These are phyloP conservation scores for Triangularia setosa DNA, from an alignment of 2,329 filamentous ascomycete genomes.

Conservation along the genomic window DNA sequence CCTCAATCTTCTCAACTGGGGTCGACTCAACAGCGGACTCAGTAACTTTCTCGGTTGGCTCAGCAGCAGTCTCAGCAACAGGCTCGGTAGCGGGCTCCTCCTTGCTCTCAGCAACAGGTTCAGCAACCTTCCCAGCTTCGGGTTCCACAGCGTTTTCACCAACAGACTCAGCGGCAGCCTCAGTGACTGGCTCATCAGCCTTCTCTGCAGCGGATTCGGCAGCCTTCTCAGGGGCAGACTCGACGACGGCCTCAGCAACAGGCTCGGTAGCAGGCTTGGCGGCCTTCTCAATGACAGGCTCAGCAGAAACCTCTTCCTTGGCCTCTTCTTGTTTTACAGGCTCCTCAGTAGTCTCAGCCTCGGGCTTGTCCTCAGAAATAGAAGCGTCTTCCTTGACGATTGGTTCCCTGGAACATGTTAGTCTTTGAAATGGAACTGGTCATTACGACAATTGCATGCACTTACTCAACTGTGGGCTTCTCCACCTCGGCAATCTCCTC, in stretches of 20 bases:
- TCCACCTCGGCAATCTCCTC: not conserved
- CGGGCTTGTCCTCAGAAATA: slow-evolving; percentile 3
- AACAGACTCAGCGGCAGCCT: not conserved
- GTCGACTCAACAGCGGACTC: not conserved
- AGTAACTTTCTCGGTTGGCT: not conserved
- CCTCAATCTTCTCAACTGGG: not conserved
- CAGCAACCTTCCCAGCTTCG: not conserved
- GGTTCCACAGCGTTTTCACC: not conserved
- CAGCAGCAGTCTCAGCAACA: not conserved
- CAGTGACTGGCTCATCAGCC: not conserved
- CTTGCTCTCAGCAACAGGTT: slow-evolving; percentile 1
- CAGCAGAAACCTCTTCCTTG: not conserved
- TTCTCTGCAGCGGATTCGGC: not conserved
- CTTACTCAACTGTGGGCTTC: not conserved
- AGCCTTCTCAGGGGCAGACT: not conserved
- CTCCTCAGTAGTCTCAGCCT: not conserved
- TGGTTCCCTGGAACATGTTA: slow-evolving; percentile 29
- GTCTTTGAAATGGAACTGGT: slow-evolving; percentile 12
- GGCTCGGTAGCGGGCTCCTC: not conserved
- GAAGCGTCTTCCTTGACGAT: not conserved
- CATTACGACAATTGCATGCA: not conserved
- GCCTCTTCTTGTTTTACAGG: not conserved
- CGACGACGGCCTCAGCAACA: not conserved
- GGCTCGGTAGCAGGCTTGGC: not conserved
- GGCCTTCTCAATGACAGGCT: not conserved